Base-by-base conservation (phyloP, 2,329 filamentous ascomycete genomes). In the Alternaria gaisen region DNA sequence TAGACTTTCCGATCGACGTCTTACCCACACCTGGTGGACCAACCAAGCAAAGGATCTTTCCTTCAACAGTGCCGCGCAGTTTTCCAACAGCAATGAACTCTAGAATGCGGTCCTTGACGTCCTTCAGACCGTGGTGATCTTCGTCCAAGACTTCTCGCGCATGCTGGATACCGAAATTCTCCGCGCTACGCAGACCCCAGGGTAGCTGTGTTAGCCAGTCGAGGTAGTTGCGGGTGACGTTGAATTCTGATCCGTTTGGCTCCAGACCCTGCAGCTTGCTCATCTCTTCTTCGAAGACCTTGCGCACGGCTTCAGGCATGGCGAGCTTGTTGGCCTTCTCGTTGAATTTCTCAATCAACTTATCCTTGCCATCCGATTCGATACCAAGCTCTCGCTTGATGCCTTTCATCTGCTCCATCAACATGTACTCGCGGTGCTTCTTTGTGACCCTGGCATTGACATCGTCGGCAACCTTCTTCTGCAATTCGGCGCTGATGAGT, bases 321-420 rank as follows among this genome's bases (percentile, higher is more conserved):
- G 94, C 93, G 50, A 99, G 85, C 77, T 96, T 97, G 75, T 87
- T 86, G 0, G 93, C 93, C 84, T 97, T 97, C 74, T 97, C 94
- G 80, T 93, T 95, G 84, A 99, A 99, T 78, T 92, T 97, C 79
- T 98, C 95, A 1, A 99, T 92, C 12, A 99, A 85, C 82, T 98
- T 98, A 75, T 99, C 95, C 81, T 98, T 99, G 66, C 96, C 95
- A 75, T 99, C 95, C 6, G 93, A 97, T 78, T 99, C 96, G 54
- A 99, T 92, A 22, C 96, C 95, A 50, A 99, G 87, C 80, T 99
- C 95, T 60, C 95, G 88, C 60, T 93, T 91, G 74, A 99, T 99
- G 26, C 94, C 95, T 83, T 98, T 98, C 94, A 99, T 97, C 79
- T 99, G 96, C 80, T 99, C 95, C 93, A 97, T 96, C 47, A 99